Evolutionary conservation across 129 eudicot genomes (phyloP).

Genomic region (Saposhnikovia divaricata): DNA sequence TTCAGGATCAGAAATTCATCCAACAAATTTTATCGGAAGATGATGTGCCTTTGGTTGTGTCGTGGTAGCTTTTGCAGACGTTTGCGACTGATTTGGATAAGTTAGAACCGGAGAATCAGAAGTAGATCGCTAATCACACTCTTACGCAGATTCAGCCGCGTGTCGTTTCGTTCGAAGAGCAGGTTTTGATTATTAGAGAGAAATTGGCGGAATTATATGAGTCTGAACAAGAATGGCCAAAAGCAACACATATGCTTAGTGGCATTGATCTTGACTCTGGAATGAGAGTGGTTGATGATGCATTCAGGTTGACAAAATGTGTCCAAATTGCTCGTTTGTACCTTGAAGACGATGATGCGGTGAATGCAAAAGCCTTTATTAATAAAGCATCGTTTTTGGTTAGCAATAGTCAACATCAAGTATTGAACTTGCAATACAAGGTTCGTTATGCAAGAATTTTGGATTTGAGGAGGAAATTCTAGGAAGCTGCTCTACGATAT

Average conservation of each 20-base stretch:
- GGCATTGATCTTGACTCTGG: slow-evolving; percentile 97
- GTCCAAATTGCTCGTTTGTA: slow-evolving; percentile 93
- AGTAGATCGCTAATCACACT: slow-evolving; percentile 86
- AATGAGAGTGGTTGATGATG: slow-evolving; percentile 94
- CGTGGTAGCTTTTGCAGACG: slow-evolving; percentile 80
- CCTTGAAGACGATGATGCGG: slow-evolving; percentile 99
- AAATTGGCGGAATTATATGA: slow-evolving; percentile 91
- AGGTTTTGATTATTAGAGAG: slow-evolving; percentile 87
- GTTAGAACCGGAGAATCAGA: slow-evolving; percentile 73
- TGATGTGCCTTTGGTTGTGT: slow-evolving; percentile 88
- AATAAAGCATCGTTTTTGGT: slow-evolving; percentile 95
- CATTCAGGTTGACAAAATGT: slow-evolving; percentile 81
- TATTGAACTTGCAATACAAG: slow-evolving; percentile 90
- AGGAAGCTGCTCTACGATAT: slow-evolving; percentile 98
- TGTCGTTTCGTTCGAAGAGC: slow-evolving; percentile 89
- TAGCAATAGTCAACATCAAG: slow-evolving; percentile 91
- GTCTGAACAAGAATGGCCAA: slow-evolving; percentile 91
- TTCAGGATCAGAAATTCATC: slow-evolving; percentile 65
- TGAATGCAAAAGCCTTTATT: slow-evolving; percentile 92
- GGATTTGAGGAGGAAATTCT: slow-evolving; percentile 88
- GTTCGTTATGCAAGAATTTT: slow-evolving; percentile 93
- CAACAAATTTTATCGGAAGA: slow-evolving; percentile 91
- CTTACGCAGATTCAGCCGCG: slow-evolving; percentile 94
- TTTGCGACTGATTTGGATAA: slow-evolving; percentile 82
- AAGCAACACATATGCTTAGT: slow-evolving; percentile 95